Base-by-base conservation (phyloP, 352 stramenopile species). In the Phytopythium ostracodes region DNA sequence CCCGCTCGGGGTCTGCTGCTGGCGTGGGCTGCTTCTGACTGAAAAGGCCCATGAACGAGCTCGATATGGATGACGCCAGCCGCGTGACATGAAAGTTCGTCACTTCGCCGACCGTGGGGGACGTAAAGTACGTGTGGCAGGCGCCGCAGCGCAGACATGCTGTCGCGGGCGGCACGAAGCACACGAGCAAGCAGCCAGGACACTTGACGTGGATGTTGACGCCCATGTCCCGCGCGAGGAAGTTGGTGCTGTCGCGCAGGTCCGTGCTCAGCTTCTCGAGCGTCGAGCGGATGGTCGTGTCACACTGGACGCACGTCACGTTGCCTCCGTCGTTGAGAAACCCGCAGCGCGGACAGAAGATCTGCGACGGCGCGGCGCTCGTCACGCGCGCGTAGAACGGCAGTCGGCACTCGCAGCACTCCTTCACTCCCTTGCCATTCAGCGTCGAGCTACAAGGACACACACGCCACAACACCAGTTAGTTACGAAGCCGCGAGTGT, bases 201-300 rank as follows among this genome's bases (percentile, higher is more conserved):
- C 85, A 94, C 67, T 88, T 84, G 67, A 94, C 83, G 66, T 89
- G 77, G 63, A 94, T 89, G 66, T 92, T 91, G 24, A 94, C 69
- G 35, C 85, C 85, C 72, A 94, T 90, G 64, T 94, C 83, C 31
- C 85, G 71, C 29, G 81, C 85, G 18, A 92, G 54, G 56, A 89
- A 83, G 63, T 92, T 94, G 46, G 85, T 92, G 59, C 81, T 91
- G 66, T 92, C 83, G 42, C 73, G 78, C 58, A 92, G 60, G 49
- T 92, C 78, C 17, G 79, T 78, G 62, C 77, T 73, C 56, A 94
- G 78, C 62, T 90, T 88, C 47, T 88, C 83, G 42, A 94, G 68
- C 38, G 75, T 83, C 2, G 85, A 91, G n/a, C 82, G 81, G 59
- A 94, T 76, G 9, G 79, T 79, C 65, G 84, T 76, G 65, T 90